Percentiles rank a stretch among this genome's conserved stretches.
Evolutionary conservation across 352 stramenopile genomes (phyloP).

Genomic region (Globisporangium paddicum): DNA sequence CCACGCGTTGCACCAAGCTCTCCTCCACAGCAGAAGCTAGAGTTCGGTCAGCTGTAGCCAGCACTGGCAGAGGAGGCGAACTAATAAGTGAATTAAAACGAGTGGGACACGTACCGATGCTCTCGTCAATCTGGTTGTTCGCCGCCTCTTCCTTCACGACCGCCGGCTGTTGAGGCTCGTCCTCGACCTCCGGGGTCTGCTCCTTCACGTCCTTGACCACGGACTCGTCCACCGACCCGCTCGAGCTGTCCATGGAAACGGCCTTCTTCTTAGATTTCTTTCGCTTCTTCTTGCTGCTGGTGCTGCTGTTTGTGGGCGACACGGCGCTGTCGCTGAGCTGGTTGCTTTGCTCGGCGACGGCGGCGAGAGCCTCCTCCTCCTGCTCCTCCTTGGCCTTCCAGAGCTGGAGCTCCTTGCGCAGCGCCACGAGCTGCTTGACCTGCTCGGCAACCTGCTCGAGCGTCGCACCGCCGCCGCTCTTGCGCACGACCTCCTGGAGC

Average conservation of each 20-base stretch:
- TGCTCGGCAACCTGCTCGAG: conserved; percentile 49
- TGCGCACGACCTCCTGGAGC: conserved; percentile 45
- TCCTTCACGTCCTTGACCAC: conserved; percentile 3
- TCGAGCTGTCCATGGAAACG: conserved; percentile 17
- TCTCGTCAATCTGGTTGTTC: conserved; percentile 13
- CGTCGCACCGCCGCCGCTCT: conserved; percentile 33
- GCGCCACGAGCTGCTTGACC: conserved; percentile 47
- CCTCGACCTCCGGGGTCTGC: conserved; percentile 1
- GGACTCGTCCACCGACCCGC: conserved; percentile 4
- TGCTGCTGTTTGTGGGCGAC: conserved; percentile 16
- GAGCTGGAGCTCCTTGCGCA: conserved; percentile 68
- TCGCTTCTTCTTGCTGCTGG: conserved; percentile 20
- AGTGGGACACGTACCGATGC: conserved; percentile 12
- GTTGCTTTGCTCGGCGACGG: conserved; percentile 15
- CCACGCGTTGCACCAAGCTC: conserved; percentile 5
- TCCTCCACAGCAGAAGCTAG: neutral
- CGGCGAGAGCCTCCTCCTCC: conserved; percentile 4
- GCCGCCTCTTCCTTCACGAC: neutral
- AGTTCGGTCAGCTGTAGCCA: neutral
- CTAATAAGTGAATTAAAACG: neutral
- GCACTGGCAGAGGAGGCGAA: neutral
- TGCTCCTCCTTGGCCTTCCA: conserved; percentile 38
- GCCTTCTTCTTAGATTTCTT: conserved; percentile 27
- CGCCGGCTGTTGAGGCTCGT: conserved; percentile 1
- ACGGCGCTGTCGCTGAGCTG: conserved; percentile 11